Conservation (phyloP, 2,329 filamentous ascomycete species). For the Alternaria arborescens region DNA sequence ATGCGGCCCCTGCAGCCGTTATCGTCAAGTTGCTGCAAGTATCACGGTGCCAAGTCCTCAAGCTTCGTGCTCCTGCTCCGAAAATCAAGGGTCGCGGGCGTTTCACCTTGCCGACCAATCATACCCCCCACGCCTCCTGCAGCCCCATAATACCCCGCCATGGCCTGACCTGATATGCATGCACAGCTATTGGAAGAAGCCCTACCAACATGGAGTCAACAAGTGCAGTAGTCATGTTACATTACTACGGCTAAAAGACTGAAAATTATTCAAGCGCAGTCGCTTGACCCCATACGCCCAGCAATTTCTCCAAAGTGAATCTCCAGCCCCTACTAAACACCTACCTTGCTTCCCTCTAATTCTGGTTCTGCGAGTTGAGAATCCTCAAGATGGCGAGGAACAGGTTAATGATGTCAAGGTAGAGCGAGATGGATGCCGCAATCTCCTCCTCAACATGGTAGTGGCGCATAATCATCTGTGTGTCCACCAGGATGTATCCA, state of each 20-base stretch:
- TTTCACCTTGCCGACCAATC: slow-evolving; percentile 24
- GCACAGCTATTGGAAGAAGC: neutral
- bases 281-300: neutral
- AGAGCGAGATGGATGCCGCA: slow-evolving; percentile 90
- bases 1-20: neutral
- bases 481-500: slow-evolving; percentile 94
- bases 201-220: neutral
- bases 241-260: neutral
- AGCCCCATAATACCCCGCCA: slow-evolving; percentile 29
- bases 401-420: slow-evolving; percentile 95
- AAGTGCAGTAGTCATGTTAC: neutral
- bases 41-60: slow-evolving; percentile 27
- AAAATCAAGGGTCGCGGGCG: slow-evolving; percentile 17
- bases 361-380: slow-evolving; percentile 93
- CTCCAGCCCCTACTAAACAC: neutral
- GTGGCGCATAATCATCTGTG: slow-evolving; percentile 92
- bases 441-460: slow-evolving; percentile 99
- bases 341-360: slow-evolving; percentile 61
- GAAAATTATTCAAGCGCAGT: neutral
- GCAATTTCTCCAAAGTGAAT: slow-evolving; percentile 1
- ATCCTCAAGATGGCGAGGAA: slow-evolving; percentile 96
- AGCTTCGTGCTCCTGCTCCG: slow-evolving; percentile 21
- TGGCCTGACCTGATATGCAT: slow-evolving; percentile 14
- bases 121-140: slow-evolving; percentile 13
- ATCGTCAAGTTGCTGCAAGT: slow-evolving; percentile 55